Evolutionary conservation across 331 rosid genomes (phyloP).

Genomic region (Malus hybrid): DNA sequence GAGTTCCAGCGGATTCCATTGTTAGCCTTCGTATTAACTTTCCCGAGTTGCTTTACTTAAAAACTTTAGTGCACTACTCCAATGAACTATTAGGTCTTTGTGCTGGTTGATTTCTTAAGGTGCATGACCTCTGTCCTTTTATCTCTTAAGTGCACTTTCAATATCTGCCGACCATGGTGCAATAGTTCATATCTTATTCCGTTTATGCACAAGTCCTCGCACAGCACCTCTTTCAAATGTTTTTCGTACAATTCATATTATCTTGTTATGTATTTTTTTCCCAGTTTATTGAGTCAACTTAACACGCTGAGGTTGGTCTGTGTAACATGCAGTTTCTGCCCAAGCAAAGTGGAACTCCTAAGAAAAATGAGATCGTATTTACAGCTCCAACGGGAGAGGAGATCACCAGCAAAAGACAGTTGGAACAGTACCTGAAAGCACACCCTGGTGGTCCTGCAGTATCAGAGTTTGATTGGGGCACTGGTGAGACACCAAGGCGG

Average conservation of each 20-base stretch:
- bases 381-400: slow-evolving; percentile 94
- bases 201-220: background rate
- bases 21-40: background rate
- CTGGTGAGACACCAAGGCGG: slow-evolving; percentile 96
- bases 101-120: background rate
- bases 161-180: background rate
- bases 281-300: slow-evolving; percentile 1
- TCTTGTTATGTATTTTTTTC: background rate
- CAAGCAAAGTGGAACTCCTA: slow-evolving; percentile 76
- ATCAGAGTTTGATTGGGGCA: slow-evolving; percentile 91
- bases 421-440: slow-evolving; percentile 89
- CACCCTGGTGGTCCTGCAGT: slow-evolving; percentile 75
- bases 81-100: background rate
- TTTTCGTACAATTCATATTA: background rate
- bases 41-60: background rate
- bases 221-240: background rate
- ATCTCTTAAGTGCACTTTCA: background rate
- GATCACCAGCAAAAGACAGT: slow-evolving; percentile 56
- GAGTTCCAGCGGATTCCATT: background rate
- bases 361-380: slow-evolving; percentile 78
- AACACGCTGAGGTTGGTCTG: slow-evolving; percentile 18
- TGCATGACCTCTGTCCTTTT: background rate
- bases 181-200: background rate
- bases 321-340: slow-evolving; percentile 63
- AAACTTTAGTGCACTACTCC: background rate